phyloP scores from a whole-genome alignment of 2,329 filamentous ascomycete genomes.

The Hypomyces perniciosus region DNA sequence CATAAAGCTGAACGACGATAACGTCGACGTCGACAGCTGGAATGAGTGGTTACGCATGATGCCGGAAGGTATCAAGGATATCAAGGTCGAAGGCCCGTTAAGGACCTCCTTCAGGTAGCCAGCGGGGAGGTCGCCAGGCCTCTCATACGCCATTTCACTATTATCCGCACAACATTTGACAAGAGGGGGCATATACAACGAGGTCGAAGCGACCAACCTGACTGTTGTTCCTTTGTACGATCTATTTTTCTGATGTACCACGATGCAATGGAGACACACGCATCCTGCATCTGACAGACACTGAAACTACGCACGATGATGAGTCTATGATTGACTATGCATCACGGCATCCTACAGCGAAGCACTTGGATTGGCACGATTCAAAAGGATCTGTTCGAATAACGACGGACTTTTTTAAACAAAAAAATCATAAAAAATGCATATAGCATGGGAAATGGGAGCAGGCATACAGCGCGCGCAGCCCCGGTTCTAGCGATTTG shows the following conservation, averaged over 20 bases:
- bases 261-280: neutral
- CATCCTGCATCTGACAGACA: neutral
- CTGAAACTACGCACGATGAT: slow-evolving; percentile 14
- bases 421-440: neutral
- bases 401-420: neutral
- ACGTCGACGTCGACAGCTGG: slow-evolving; percentile 48
- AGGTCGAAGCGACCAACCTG: neutral
- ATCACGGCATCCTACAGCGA: slow-evolving; percentile 12
- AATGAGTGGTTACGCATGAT: slow-evolving; percentile 53
- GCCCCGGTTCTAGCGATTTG: too few relatives aligned
- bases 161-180: neutral
- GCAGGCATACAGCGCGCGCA: neutral
- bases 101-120: slow-evolving; percentile 21
- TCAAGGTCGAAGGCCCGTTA: slow-evolving; percentile 49
- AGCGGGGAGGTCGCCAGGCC: neutral
- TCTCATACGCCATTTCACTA: neutral
- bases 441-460: neutral
- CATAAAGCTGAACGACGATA: slow-evolving; percentile 45
- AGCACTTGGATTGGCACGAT: slow-evolving; percentile 7
- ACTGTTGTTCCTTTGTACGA: slow-evolving; percentile 1
- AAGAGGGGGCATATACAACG: neutral
- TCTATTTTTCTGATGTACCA: neutral
- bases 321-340: slow-evolving; percentile 20
- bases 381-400: neutral
- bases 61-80: slow-evolving; percentile 50